phyloP scores from a whole-genome alignment of 2,329 filamentous ascomycete genomes.

The Fusarium sambucinum region DNA sequence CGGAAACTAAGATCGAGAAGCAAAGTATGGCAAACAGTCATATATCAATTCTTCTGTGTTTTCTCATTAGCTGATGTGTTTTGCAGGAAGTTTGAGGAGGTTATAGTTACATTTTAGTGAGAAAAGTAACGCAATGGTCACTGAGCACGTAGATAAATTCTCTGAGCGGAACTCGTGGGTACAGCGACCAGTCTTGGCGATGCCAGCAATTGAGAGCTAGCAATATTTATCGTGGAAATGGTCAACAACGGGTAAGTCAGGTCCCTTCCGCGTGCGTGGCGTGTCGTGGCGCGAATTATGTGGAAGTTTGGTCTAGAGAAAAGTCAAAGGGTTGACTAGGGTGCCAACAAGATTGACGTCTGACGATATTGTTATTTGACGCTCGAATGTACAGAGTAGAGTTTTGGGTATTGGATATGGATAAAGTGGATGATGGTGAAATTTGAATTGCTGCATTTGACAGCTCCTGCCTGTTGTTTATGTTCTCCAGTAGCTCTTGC shows the following conservation, averaged over 20 bases:
- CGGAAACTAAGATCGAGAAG: slow-evolving; percentile 11
- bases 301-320: slow-evolving; percentile 25
- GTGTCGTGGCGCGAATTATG: slow-evolving; percentile 22
- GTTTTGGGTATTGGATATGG: not conserved
- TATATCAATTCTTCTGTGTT: slow-evolving; percentile 25
- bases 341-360: not conserved
- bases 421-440: not conserved
- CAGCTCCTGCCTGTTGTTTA: slow-evolving; percentile 3
- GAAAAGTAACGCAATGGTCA: not conserved
- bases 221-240: slow-evolving; percentile 17
- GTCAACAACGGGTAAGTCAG: slow-evolving; percentile 24
- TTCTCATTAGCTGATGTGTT: not conserved
- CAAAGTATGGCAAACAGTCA: slow-evolving; percentile 8
- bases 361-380: not conserved
- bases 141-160: not conserved
- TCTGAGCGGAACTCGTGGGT: slow-evolving; percentile 2
- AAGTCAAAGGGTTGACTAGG: slow-evolving; percentile 10
- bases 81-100: not conserved
- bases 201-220: slow-evolving; percentile 17
- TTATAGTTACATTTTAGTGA: not conserved
- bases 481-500: slow-evolving; percentile 9
- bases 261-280: slow-evolving; percentile 32
- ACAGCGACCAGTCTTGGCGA: slow-evolving; percentile 15
- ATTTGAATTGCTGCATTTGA: slow-evolving; percentile 7
- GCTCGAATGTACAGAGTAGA: not conserved